Conservation (phyloP, 2,329 filamentous ascomycete genomes). For the Alternaria sp. region DNA sequence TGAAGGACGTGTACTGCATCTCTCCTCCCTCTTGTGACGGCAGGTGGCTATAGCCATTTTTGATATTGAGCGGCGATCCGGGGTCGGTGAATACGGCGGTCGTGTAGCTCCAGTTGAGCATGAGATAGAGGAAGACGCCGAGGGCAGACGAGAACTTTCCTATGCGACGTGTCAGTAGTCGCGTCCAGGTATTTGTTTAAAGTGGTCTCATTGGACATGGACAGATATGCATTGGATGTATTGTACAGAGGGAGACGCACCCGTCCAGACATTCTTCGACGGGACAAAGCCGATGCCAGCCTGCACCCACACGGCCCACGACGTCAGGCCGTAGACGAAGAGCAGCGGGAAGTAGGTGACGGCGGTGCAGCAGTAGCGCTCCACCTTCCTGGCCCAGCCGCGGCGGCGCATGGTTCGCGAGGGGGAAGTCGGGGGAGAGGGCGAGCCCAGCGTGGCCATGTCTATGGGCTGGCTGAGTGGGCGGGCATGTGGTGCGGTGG, state of each 20-base stretch:
- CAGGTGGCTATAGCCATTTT: conserved; percentile 75
- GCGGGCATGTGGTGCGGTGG: conserved; percentile 34
- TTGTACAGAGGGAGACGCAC: conserved; percentile 24
- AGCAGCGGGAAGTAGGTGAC: conserved; percentile 83
- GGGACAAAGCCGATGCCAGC: conserved; percentile 68
- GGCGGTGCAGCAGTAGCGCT: conserved; percentile 82
- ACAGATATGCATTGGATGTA: not conserved
- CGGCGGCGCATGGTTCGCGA: conserved; percentile 47
- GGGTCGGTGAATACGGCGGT: conserved; percentile 92
- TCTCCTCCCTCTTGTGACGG: conserved; percentile 69
- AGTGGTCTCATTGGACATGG: not conserved
- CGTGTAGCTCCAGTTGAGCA: conserved; percentile 90
- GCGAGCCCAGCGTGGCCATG: conserved; percentile 50
- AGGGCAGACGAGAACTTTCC: conserved; percentile 62
- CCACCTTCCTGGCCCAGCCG: conserved; percentile 70
- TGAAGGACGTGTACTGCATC: conserved; percentile 74
- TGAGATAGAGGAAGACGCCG: conserved; percentile 73
- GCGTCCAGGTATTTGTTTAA: not conserved
- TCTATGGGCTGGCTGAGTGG: conserved; percentile 23
- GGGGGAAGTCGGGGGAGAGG: conserved; percentile 48
- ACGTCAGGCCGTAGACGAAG: conserved; percentile 89
- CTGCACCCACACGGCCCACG: conserved; percentile 91
- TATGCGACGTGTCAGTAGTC: conserved; percentile 34
- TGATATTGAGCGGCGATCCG: conserved; percentile 65
- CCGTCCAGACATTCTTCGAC: conserved; percentile 45